These are phyloP conservation scores for Monascus purpureus DNA, from an alignment of 495 filamentous ascomycete genomes.

Conservation along the genomic window DNA sequence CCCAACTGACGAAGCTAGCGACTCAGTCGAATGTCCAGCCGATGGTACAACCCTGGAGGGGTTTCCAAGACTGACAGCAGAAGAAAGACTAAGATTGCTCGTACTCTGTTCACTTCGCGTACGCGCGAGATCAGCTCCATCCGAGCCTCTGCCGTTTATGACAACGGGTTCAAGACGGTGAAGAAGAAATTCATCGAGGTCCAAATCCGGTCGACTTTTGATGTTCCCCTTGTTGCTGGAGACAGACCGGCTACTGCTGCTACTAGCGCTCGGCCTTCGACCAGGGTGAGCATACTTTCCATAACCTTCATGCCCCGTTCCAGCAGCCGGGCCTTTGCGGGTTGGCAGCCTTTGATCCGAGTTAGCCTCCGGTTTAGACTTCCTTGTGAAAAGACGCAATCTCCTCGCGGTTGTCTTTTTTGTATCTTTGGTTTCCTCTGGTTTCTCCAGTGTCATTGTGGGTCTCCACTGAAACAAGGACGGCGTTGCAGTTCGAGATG, in stretches of 20 bases:
- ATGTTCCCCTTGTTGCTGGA: slow-evolving; percentile 40
- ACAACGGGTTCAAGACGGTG: slow-evolving; percentile 77
- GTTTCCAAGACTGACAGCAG: too few relatives aligned
- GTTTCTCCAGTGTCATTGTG: slow-evolving; percentile 13
- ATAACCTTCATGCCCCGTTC: slow-evolving; percentile 94
- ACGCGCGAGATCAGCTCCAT: slow-evolving; percentile 36
- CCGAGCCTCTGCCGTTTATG: slow-evolving; percentile 57
- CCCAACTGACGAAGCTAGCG: slow-evolving; percentile 15
- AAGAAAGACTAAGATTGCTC: slow-evolving; percentile 37
- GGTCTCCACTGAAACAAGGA: too few relatives aligned
- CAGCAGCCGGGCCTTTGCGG: slow-evolving; percentile 77
- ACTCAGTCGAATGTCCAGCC: slow-evolving; percentile 25
- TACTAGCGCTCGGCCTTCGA: slow-evolving; percentile 34
- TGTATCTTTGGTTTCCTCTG: slow-evolving; percentile 11
- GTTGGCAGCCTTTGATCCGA: slow-evolving; percentile 38
- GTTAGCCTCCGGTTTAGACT: slow-evolving; percentile 48
- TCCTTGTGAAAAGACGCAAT: slow-evolving; percentile 67
- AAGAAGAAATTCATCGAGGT: slow-evolving; percentile 54
- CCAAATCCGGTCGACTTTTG: slow-evolving; percentile 35
- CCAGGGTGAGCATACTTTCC: slow-evolving; percentile 51
- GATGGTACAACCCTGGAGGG: too few relatives aligned
- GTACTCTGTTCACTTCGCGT: slow-evolving; percentile 53
- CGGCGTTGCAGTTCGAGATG: slow-evolving; percentile 18
- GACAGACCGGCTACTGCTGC: slow-evolving; percentile 30
- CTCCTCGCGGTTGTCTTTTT: slow-evolving; percentile 29